These are phyloP conservation scores for Podila horticola DNA, from an alignment of 192 early-diverging fungal genomes.

Conservation along the genomic window DNA sequence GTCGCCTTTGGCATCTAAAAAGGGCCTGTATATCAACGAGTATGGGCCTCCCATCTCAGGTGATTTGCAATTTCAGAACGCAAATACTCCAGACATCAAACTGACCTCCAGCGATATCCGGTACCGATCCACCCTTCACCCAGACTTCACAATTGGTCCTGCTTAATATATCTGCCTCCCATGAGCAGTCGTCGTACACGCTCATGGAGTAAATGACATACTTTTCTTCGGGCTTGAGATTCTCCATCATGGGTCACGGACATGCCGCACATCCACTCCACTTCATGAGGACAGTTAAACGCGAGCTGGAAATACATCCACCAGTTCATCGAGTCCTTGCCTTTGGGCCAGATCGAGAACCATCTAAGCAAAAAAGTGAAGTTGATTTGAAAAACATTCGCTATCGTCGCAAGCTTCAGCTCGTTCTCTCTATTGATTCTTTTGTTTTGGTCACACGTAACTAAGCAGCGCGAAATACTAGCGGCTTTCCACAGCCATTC, in stretches of 20 bases:
- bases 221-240: neutral
- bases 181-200: constrained; percentile 3
- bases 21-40: neutral
- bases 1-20: constrained; percentile 5
- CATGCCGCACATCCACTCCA: constrained; percentile 20
- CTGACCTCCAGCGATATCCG: neutral
- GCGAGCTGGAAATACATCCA: constrained; percentile 17
- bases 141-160: constrained; percentile 12
- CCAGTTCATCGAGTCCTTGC: constrained; percentile 1
- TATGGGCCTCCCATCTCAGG: no score
- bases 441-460: no score
- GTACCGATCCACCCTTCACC: constrained; percentile 14
- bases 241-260: neutral
- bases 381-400: no score
- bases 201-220: constrained; percentile 12
- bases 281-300: constrained; percentile 17
- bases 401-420: no score
- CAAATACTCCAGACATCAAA: neutral
- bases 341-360: no score
- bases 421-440: no score
- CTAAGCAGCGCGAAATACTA: no score
- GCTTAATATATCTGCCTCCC: constrained; percentile 2
- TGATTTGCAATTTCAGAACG: neutral
- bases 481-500: no score
- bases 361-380: no score